Percentiles rank a stretch among this genome's conserved stretches.
These are phyloP conservation scores for Boletellus deceptivus DNA, from an alignment of 1,284 basidiomycete genomes.

Conservation along the genomic window DNA sequence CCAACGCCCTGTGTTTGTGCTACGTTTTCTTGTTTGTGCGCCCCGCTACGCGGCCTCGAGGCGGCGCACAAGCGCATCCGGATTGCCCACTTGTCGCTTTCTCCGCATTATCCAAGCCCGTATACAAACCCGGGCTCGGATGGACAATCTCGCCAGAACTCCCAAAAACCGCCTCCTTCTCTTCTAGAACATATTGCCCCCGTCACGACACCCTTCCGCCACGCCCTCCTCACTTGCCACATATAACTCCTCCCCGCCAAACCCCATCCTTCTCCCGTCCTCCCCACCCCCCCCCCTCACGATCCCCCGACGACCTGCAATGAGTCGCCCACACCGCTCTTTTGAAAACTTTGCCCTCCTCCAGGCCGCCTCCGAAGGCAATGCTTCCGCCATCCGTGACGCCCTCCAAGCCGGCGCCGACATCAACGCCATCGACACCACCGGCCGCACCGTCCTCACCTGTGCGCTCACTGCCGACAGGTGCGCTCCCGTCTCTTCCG, in stretches of 20 bases:
- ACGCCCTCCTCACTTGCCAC: not conserved
- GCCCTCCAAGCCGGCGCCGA: constrained; percentile 61
- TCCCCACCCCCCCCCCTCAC: constrained; percentile 16
- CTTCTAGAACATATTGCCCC: not conserved
- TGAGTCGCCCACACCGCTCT: constrained; percentile 39
- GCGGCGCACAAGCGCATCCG: constrained; percentile 16
- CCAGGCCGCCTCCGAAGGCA: constrained; percentile 55
- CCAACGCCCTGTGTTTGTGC: not conserved
- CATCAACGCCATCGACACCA: constrained; percentile 58
- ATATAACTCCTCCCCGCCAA: constrained; percentile 18
- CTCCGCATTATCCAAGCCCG: constrained; percentile 32
- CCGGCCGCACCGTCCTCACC: constrained; percentile 59
- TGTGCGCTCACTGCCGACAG: constrained; percentile 67
- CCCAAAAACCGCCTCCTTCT: constrained; percentile 3
- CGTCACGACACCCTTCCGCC: no score
- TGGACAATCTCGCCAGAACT: constrained; percentile 22
- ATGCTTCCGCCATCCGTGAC: constrained; percentile 48
- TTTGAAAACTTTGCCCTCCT: constrained; percentile 53
- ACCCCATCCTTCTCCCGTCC: not conserved
- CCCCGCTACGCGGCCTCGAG: constrained; percentile 25
- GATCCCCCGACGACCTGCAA: constrained; percentile 32
- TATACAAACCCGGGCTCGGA: constrained; percentile 18
- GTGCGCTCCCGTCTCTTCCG: constrained; percentile 38
- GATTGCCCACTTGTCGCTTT: constrained; percentile 8
- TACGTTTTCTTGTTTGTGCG: not conserved